These are phyloP conservation scores for Boletellus ananiceps DNA, from an alignment of 768 basidiomycete species.

Conservation along the genomic window DNA sequence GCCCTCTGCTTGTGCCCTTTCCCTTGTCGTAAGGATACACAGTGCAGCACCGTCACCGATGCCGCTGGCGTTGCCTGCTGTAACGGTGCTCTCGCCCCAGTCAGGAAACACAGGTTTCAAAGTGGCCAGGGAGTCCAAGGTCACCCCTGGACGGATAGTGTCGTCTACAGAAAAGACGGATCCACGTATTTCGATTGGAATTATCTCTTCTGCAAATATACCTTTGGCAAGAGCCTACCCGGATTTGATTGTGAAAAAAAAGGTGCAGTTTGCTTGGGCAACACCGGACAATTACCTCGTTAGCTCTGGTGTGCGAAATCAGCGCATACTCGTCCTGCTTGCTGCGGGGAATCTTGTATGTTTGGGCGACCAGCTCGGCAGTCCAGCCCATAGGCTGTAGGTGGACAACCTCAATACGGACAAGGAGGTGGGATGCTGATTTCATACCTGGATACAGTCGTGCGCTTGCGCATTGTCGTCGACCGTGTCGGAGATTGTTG, in stretches of 20 bases:
- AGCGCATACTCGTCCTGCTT: conserved; percentile 89
- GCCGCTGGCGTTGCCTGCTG: conserved; percentile 83
- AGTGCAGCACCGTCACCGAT: conserved; percentile 92
- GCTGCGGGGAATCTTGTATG: conserved; percentile 70
- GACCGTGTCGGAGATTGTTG: conserved; percentile 56
- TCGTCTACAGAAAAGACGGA: conserved; percentile 69
- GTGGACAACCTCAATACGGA: not conserved
- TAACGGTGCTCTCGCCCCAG: conserved; percentile 67
- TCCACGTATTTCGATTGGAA: conserved; percentile 77
- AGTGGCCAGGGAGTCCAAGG: conserved; percentile 64
- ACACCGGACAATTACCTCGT: conserved; percentile 38
- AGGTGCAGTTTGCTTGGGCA: not conserved
- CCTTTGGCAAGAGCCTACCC: conserved; percentile 60
- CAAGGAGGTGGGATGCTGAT: not conserved
- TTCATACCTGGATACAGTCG: conserved; percentile 63
- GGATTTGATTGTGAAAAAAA: not conserved
- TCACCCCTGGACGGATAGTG: conserved; percentile 83
- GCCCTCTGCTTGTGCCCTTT: conserved; percentile 68
- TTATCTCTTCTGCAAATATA: conserved; percentile 82
- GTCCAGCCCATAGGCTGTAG: conserved; percentile 92
- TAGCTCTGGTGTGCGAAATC: conserved; percentile 80
- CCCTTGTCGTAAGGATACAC: conserved; percentile 76
- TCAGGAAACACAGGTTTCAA: conserved; percentile 86
- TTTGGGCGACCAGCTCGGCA: conserved; percentile 82
- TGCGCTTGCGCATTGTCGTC: conserved; percentile 57